A percentile compares a stretch with the other conserved stretches of the same genome.
Conservation (phyloP, 768 basidiomycete species). For the Galerina sulciceps region DNA sequence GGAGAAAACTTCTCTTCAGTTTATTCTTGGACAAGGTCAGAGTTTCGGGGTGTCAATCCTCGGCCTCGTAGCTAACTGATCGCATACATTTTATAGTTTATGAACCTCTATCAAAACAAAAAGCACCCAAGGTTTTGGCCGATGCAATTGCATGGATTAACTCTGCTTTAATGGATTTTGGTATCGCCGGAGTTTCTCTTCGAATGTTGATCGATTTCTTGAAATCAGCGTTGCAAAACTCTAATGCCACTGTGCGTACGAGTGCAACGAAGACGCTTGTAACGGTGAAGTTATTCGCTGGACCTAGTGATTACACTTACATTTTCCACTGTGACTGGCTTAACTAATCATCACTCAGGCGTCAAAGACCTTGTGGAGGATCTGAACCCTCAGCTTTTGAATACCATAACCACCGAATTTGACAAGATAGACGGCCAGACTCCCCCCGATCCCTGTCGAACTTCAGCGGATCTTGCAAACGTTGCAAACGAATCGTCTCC, state of each 20-base stretch:
- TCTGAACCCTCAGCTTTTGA: slow-evolving; percentile 89
- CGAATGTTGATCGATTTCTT: slow-evolving; percentile 89
- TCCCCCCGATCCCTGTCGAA: slow-evolving; percentile 78
- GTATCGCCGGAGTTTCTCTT: slow-evolving; percentile 83
- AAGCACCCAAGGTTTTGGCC: slow-evolving; percentile 95
- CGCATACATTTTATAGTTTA: slow-evolving; percentile 60
- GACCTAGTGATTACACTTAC: slow-evolving; percentile 60
- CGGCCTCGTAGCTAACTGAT: background rate
- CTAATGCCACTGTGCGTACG: slow-evolving; percentile 91
- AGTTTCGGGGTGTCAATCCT: background rate
- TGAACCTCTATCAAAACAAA: slow-evolving; percentile 92
- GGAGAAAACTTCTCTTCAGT: slow-evolving; percentile 93
- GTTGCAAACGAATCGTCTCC: slow-evolving; percentile 45
- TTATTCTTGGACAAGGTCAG: slow-evolving; percentile 89
- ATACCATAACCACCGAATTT: slow-evolving; percentile 90
- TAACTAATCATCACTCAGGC: slow-evolving; percentile 46
- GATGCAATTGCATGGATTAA: slow-evolving; percentile 92
- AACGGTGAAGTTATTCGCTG: slow-evolving; percentile 90
- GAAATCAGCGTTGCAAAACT: slow-evolving; percentile 85
- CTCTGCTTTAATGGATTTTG: slow-evolving; percentile 85
- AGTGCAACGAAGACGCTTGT: slow-evolving; percentile 94
- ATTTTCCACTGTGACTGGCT: background rate
- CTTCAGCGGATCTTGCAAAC: slow-evolving; percentile 74
- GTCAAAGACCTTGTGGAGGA: slow-evolving; percentile 94
- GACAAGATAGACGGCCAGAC: slow-evolving; percentile 85